These are phyloP conservation scores for Tolypocladium tundrense DNA, from an alignment of 2,329 filamentous ascomycete species.

Conservation along the genomic window DNA sequence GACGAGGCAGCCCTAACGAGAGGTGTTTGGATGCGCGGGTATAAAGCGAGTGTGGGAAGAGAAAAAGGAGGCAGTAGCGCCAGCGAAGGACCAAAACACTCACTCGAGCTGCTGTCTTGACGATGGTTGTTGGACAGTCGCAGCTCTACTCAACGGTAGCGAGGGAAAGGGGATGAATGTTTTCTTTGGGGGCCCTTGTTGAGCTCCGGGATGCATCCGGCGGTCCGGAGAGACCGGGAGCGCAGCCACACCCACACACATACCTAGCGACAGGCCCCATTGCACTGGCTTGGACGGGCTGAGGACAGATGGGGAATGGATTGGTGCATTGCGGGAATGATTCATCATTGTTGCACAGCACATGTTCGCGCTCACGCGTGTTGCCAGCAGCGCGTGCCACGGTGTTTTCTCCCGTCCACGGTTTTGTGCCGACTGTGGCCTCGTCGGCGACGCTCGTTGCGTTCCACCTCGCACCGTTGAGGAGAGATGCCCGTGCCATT, in stretches of 20 bases:
- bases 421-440: background rate
- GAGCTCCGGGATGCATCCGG: background rate
- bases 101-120: background rate
- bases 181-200: slow-evolving; percentile 4
- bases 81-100: background rate
- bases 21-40: background rate
- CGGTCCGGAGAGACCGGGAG: background rate
- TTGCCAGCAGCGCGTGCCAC: background rate
- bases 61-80: background rate
- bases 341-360: background rate
- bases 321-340: slow-evolving; percentile 1
- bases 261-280: background rate
- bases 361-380: background rate
- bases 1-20: background rate
- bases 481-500: background rate
- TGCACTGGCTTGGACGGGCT: background rate
- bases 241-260: background rate
- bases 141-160: background rate
- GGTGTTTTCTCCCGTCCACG: background rate
- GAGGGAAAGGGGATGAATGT: slow-evolving; percentile 5
- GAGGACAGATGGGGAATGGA: background rate
- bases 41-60: slow-evolving; percentile 1
- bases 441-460: background rate
- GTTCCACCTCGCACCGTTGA: background rate
- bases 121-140: background rate